phyloP scores from a whole-genome alignment of 805 yeast species.

The Pichia heedii region DNA sequence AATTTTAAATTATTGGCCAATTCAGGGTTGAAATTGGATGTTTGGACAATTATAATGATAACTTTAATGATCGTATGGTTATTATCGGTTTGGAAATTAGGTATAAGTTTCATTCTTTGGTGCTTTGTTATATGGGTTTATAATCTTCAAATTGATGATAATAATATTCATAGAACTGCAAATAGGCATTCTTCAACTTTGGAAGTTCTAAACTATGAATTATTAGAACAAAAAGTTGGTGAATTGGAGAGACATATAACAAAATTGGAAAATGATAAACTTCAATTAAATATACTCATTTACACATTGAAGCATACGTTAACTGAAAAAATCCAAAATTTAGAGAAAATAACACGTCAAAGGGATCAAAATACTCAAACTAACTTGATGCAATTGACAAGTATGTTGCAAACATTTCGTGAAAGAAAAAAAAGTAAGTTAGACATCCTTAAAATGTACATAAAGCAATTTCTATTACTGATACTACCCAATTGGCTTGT shows the following conservation, averaged over 20 bases:
- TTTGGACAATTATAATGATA: constrained; percentile 7
- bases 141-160: constrained; percentile 4
- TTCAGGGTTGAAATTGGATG: constrained; percentile 2
- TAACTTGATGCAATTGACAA: neutral
- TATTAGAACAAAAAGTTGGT: constrained; percentile 1
- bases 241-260: constrained; percentile 2
- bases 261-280: constrained; percentile 7
- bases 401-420: neutral
- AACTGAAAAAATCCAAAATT: constrained; percentile 7
- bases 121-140: constrained; percentile 10
- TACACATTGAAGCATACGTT: constrained; percentile 8
- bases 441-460: constrained; percentile 1
- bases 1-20: neutral
- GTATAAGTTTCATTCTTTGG: constrained; percentile 9
- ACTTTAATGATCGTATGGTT: constrained; percentile 8
- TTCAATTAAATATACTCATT: constrained; percentile 10
- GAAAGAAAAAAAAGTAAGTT: neutral
- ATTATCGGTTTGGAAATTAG: constrained; percentile 6
- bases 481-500: neutral
- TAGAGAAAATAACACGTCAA: constrained; percentile 5
- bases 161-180: neutral
- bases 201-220: too few relatives aligned
- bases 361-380: neutral
- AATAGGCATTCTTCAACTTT: too few relatives aligned
- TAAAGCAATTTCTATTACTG: neutral